Evolutionary conservation across 768 basidiomycete species (phyloP), one percentile per base, ranked within the genome.

Genomic region (Serendipita vermifera): DNA sequence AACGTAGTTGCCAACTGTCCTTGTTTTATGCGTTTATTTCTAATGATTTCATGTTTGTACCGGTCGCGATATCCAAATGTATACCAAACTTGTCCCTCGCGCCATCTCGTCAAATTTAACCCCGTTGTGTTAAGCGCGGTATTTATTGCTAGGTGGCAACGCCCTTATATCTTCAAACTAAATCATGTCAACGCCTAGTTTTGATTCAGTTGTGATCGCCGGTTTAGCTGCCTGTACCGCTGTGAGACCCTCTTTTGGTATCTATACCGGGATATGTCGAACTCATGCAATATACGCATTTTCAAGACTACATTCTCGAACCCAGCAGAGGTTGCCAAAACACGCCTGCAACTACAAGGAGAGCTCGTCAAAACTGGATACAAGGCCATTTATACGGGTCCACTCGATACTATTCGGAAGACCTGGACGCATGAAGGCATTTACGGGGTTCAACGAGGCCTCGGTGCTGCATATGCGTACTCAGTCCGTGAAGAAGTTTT

Each of bases 331-430:
- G 88, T 92, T 20, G 86, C 87, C 41, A 98, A 98, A 71, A 98
- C 94, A 38, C 84, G 94, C 56, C 71, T 99, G 53, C 96, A 99
- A 67, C 77, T 99, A 26, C 91, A 98, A 65, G 96, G 94, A 26
- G 96, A 98, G 68, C 79, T 99, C 11, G 81, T 86, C 32, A 90
- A 85, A 64, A 76, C 70, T 4, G 80, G 83, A 7, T 75, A 74
- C 14, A 60, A 67, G 61, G 87, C 81, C 65, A 87, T 97, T 2
- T 99, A 99, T 72, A 87, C 79, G 59, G 87, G 83, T 65, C 85
- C 84, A n/a, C 58, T 90, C 38, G 93, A 98, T 64, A 90, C 87
- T 13, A 70, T 94, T 31, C 71, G 71, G 33, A 94, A 94, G 70
- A 94, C 91, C 3, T 92, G 82, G 80, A 77, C 68, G 66, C 80